Evolutionary conservation across 441 rosid genomes (phyloP).

Genomic region (Bruguiera hainesii): DNA sequence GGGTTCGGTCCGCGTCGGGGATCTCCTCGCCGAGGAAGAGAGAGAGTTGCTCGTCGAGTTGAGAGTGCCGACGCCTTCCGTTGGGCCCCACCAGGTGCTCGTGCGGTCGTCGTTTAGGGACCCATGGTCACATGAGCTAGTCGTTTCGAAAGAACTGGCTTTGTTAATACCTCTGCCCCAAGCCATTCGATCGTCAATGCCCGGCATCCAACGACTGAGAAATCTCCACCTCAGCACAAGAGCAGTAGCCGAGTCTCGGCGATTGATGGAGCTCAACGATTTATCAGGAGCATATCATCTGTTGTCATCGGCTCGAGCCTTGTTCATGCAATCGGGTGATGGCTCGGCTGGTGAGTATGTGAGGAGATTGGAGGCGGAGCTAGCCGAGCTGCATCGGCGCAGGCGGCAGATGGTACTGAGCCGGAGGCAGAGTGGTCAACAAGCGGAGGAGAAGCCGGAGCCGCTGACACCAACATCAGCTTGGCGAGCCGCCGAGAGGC

Average conservation of each 20-base stretch:
- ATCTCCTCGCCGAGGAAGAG: constrained; percentile 62
- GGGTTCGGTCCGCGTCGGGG: constrained; percentile 53
- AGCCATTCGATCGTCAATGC: constrained; percentile 46
- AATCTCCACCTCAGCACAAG: constrained; percentile 68
- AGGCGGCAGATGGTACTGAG: constrained; percentile 23
- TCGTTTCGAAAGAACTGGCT: constrained; percentile 42
- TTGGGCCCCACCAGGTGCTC: constrained; percentile 48
- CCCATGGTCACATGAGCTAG: constrained; percentile 44
- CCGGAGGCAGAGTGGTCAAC: constrained; percentile 23
- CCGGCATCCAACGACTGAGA: constrained; percentile 52
- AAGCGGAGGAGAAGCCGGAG: constrained; percentile 46
- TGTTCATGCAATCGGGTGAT: constrained; percentile 44
- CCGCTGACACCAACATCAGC: constrained; percentile 86
- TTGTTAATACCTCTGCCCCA: constrained; percentile 45
- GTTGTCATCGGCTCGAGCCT: constrained; percentile 70
- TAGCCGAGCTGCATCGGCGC: constrained; percentile 48
- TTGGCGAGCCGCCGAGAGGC: constrained; percentile 88
- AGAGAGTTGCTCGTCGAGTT: constrained; percentile 67
- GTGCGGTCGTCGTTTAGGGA: constrained; percentile 60
- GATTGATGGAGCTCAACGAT: constrained; percentile 48
- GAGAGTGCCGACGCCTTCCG: constrained; percentile 40
- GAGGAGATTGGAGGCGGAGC: constrained; percentile 59
- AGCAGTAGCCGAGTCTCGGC: constrained; percentile 68
- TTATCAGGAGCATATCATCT: constrained; percentile 55
- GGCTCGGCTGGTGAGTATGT: constrained; percentile 42